Evolutionary conservation across 73 alveolate species (phyloP).

Genomic region (Paraurostyla sp.): DNA sequence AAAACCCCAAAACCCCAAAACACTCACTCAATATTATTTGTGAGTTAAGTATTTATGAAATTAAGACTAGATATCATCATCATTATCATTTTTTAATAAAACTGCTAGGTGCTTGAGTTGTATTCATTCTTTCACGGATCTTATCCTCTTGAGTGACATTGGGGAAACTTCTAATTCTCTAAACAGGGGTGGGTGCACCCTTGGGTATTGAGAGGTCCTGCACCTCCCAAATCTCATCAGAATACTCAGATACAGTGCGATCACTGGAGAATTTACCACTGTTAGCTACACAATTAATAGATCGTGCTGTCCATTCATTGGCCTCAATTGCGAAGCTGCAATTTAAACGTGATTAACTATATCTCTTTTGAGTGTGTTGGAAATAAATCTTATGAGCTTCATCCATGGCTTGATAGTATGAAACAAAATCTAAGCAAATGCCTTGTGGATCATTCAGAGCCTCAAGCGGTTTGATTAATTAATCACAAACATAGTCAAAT

Average conservation of each 20-base stretch:
- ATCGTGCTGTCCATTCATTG: constrained; percentile 46
- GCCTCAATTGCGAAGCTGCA: neutral
- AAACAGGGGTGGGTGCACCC: constrained; percentile 44
- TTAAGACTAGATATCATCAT: too few relatives aligned
- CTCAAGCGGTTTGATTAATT: constrained; percentile 6
- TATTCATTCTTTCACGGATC: constrained; percentile 47
- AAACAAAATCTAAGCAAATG: constrained; percentile 36
- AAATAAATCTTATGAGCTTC: constrained; percentile 47
- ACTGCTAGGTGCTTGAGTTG: constrained; percentile 54
- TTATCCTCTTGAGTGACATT: constrained; percentile 44
- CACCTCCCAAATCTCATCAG: constrained; percentile 81
- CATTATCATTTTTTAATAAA: constrained; percentile 51
- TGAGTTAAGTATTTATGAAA: neutral
- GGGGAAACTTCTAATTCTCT: constrained; percentile 53
- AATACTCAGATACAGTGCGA: constrained; percentile 83
- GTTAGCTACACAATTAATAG: constrained; percentile 35
- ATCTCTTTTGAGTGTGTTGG: neutral
- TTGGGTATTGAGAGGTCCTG: constrained; percentile 45
- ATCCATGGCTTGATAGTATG: constrained; percentile 28
- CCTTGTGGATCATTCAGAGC: constrained; percentile 12
- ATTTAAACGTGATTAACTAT: neutral
- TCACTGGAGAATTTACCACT: constrained; percentile 79
- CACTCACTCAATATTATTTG: neutral
- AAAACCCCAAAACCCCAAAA: neutral
- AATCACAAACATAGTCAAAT: neutral